These are phyloP conservation scores for Komagataella pastoris DNA, from an alignment of 805 yeast species.

Conservation along the genomic window DNA sequence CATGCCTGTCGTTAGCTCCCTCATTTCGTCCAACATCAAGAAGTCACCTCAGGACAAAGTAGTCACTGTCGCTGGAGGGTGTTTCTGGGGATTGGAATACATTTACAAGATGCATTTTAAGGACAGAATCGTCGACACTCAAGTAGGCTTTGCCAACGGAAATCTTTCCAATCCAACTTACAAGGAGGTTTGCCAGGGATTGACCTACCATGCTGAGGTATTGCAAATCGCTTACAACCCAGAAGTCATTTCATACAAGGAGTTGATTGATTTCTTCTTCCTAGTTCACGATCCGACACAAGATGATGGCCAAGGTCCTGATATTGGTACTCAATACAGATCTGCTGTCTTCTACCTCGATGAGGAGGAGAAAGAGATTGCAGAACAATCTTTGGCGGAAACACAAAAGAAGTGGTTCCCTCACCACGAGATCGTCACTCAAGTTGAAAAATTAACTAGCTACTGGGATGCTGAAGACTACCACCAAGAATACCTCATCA, in stretches of 20 bases:
- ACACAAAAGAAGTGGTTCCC: constrained; percentile 69
- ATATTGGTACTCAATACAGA: constrained; percentile 81
- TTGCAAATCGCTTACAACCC: constrained; percentile 81
- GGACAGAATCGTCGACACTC: constrained; percentile 54
- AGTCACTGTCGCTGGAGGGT: constrained; percentile 48
- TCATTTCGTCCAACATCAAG: constrained; percentile 4
- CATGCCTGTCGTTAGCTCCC: neutral
- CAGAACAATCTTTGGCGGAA: constrained; percentile 28
- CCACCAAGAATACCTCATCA: constrained; percentile 72
- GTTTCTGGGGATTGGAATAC: constrained; percentile 88
- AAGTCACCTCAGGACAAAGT: constrained; percentile 28
- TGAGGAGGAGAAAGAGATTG: constrained; percentile 30
- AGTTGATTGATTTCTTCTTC: constrained; percentile 73
- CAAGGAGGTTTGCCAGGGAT: constrained; percentile 60
- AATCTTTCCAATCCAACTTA: constrained; percentile 39
- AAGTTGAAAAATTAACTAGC: constrained; percentile 47
- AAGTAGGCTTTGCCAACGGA: constrained; percentile 92
- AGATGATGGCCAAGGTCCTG: constrained; percentile 73
- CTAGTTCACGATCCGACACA: constrained; percentile 93
- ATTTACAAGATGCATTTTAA: constrained; percentile 61
- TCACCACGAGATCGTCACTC: constrained; percentile 54
- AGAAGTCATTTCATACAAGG: constrained; percentile 35
- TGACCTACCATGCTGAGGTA: constrained; percentile 73
- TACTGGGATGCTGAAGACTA: constrained; percentile 95
- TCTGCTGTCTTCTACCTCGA: constrained; percentile 62